A percentile compares a stretch with the other conserved stretches of the same genome.
Conservation (phyloP, 2,329 filamentous ascomycete species). For the Colletotrichum gigasporum region DNA sequence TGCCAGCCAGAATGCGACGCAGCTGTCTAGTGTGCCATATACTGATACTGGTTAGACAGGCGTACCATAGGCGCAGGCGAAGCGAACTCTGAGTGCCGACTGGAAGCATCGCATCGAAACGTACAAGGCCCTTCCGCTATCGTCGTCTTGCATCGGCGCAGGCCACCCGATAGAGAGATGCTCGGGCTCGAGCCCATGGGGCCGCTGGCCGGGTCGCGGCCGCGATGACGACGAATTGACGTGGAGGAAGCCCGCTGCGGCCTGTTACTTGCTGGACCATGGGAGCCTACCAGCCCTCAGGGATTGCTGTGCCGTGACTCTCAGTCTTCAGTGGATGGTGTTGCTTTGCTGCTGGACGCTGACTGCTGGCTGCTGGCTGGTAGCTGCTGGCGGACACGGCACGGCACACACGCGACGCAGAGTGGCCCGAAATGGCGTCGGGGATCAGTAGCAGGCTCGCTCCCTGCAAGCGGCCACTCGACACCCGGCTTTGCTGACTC, state of each 20-base stretch:
- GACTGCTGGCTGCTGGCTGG: no score
- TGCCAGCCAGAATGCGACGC: constrained; percentile 14
- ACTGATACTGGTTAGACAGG: background rate
- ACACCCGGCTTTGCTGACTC: background rate
- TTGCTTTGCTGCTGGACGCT: no score
- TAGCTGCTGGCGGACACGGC: no score
- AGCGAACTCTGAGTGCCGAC: constrained; percentile 12
- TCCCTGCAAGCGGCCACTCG: background rate
- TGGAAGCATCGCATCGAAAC: background rate
- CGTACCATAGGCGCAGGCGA: constrained; percentile 5
- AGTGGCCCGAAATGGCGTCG: constrained; percentile 4
- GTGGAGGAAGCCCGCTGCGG: background rate
- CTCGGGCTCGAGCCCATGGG: background rate
- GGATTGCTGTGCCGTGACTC: no score
- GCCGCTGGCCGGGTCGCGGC: background rate
- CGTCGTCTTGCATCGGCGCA: constrained; percentile 16
- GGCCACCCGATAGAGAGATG: background rate
- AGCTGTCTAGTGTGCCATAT: no score
- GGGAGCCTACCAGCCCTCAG: no score
- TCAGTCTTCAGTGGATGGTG: background rate
- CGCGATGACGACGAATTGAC: constrained; percentile 1
- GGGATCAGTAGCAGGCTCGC: background rate
- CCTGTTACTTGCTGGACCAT: background rate
- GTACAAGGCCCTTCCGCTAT: background rate
- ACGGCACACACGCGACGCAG: constrained; percentile 9